Conservation (phyloP, 1,139 yeast genomes). For the Tardiomyces digboiensis region DNA sequence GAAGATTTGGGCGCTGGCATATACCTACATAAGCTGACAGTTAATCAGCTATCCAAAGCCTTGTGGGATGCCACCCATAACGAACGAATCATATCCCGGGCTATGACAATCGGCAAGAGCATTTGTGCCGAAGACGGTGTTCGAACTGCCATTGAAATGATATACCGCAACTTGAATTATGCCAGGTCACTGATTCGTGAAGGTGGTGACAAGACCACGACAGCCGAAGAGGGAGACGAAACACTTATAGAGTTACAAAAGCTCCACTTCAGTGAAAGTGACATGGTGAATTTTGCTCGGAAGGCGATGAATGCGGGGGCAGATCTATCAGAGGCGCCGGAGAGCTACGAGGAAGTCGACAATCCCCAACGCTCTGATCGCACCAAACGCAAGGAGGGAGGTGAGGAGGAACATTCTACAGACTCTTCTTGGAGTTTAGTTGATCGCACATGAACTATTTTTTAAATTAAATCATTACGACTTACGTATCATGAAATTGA, state of each 20-base stretch:
- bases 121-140: conserved; percentile 76
- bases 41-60: conserved; percentile 54
- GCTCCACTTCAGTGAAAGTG: background rate
- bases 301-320: background rate
- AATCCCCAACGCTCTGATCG: background rate
- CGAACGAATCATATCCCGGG: conserved; percentile 55
- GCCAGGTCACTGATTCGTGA: conserved; percentile 31
- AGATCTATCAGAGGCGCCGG: background rate
- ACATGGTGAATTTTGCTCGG: background rate
- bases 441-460: background rate
- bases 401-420: background rate
- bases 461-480: too few relatives aligned
- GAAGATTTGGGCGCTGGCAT: conserved; percentile 91
- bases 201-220: background rate
- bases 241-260: background rate
- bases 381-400: background rate
- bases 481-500: too few relatives aligned
- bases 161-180: conserved; percentile 73
- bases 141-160: conserved; percentile 57
- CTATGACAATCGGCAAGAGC: conserved; percentile 48
- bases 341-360: background rate
- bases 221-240: background rate
- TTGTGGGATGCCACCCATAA: conserved; percentile 59
- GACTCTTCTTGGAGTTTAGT: background rate
- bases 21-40: conserved; percentile 56